phyloP scores from a whole-genome alignment of 352 stramenopile species.

The Globisporangium perplexum region DNA sequence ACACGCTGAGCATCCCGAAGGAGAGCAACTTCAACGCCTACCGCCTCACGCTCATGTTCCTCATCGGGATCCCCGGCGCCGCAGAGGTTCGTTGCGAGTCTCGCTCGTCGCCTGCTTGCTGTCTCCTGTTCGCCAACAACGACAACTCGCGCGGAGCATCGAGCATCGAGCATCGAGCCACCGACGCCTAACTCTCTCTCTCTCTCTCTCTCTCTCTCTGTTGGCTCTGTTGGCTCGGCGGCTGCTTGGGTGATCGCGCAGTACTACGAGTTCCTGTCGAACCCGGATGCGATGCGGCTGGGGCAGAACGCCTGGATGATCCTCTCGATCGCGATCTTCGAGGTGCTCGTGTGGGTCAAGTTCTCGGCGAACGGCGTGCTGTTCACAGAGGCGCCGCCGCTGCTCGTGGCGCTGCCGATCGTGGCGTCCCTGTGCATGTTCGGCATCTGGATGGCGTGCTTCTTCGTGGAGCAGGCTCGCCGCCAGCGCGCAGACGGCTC shows the following conservation, averaged over 20 bases:
- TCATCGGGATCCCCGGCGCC: slow-evolving; percentile 73
- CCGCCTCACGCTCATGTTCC: slow-evolving; percentile 67
- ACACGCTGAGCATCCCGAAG: slow-evolving; percentile 82
- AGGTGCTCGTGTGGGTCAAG: slow-evolving; percentile 81
- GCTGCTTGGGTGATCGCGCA: slow-evolving; percentile 14
- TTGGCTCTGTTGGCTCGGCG: too few species aligned
- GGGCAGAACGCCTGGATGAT: slow-evolving; percentile 86
- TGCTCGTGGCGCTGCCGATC: slow-evolving; percentile 52
- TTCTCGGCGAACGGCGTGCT: slow-evolving; percentile 58
- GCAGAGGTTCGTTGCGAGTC: slow-evolving; percentile 39
- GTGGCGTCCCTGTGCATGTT: slow-evolving; percentile 61
- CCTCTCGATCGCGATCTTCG: slow-evolving; percentile 66
- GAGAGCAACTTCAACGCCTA: slow-evolving; percentile 85
- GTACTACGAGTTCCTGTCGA: slow-evolving; percentile 86
- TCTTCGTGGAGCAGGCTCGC: slow-evolving; percentile 32
- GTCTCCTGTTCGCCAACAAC: too few species aligned
- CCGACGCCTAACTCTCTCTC: slow-evolving; percentile 2
- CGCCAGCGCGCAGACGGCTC: slow-evolving; percentile 9
- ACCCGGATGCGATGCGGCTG: slow-evolving; percentile 66
- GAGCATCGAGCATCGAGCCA: too few species aligned
- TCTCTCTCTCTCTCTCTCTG: background rate
- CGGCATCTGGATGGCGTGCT: slow-evolving; percentile 70
- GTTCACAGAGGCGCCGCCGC: slow-evolving; percentile 50
- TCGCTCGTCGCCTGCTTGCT: too few species aligned
- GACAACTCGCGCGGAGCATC: too few species aligned